Evolutionary conservation across 1,139 yeast genomes (phyloP), one percentile per base, ranked within the genome.

Genomic region (Magnusiomyces paraingens): DNA sequence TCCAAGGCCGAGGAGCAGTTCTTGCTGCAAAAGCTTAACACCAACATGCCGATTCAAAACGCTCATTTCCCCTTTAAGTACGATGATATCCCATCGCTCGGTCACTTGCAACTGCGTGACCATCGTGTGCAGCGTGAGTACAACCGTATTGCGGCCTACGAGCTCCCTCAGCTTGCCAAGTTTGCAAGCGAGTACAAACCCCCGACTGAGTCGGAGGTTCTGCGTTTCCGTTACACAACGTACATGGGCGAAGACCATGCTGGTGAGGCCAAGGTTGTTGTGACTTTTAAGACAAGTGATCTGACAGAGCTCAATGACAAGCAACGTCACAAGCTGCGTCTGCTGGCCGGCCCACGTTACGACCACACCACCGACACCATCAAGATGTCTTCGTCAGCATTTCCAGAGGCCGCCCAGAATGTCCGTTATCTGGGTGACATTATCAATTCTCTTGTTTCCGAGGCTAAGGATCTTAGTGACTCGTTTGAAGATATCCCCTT

Each of bases 71-170:
- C 68, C 32, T 77, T 73, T 58, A 72, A 74, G 60, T 78, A 72
- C 61, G 86, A 82, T 63, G 87, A 83, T 63, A 72, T 81, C 59
- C 83, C 87, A 22, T 73, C 83, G 5, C 71, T 73, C 26, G 86
- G 86, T 2, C 86, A 82, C 62, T 74, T 79, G 57, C 74, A 80
- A 59, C 77, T 83, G 45, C 78, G 80, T 55, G 84, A 80, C 61
- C 86, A 82, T 63, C 76, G 89, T 59, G 64, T 64, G 21, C 80
- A 78, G 62, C 74, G 87, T 64, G 77, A 80, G 55, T 81, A 85
- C 65, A 84, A 84, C 64, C 79, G 97, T 64, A 75, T 88, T 42
- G 86, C 94, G 36, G 97, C 98, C 0, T 93, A 84, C 71, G 98
- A 91, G 69, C 78, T 91, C 76, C 99, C 99, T 2, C 79, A 84